A percentile compares a stretch with the other conserved stretches of the same genome.
phyloP scores from a whole-genome alignment of 2,329 filamentous ascomycete species.

The Cadophora gregata region DNA sequence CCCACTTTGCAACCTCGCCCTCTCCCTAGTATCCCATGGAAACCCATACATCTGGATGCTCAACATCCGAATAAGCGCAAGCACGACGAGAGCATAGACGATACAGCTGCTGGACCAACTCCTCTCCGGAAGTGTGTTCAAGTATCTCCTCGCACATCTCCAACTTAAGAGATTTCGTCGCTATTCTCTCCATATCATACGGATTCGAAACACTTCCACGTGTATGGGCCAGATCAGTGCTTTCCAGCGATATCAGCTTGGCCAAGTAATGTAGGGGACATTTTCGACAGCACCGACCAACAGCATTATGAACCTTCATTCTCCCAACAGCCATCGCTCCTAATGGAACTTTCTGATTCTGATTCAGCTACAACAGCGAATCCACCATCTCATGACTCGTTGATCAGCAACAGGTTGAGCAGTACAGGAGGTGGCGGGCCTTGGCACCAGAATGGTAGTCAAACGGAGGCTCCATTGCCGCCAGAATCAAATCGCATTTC shows the following conservation, averaged over 20 bases:
- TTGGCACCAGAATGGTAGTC: not conserved
- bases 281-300: not conserved
- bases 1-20: constrained; percentile 20
- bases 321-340: not conserved
- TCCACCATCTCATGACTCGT: not conserved
- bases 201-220: not conserved
- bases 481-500: not conserved
- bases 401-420: not conserved
- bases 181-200: not conserved
- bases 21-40: constrained; percentile 20
- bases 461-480: not conserved
- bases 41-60: constrained; percentile 17
- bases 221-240: not conserved
- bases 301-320: not conserved
- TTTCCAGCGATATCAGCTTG: not conserved
- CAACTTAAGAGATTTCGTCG: not conserved
- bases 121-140: constrained; percentile 24
- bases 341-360: not conserved
- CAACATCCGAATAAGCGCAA: constrained; percentile 26
- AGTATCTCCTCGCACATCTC: constrained; percentile 26
- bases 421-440: not conserved
- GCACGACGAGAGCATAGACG: constrained; percentile 16
- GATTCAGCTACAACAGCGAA: not conserved
- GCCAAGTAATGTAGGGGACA: constrained; percentile 19
- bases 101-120: not conserved